phyloP scores from a whole-genome alignment of 495 filamentous ascomycete genomes.

The Xylaria nigripes region DNA sequence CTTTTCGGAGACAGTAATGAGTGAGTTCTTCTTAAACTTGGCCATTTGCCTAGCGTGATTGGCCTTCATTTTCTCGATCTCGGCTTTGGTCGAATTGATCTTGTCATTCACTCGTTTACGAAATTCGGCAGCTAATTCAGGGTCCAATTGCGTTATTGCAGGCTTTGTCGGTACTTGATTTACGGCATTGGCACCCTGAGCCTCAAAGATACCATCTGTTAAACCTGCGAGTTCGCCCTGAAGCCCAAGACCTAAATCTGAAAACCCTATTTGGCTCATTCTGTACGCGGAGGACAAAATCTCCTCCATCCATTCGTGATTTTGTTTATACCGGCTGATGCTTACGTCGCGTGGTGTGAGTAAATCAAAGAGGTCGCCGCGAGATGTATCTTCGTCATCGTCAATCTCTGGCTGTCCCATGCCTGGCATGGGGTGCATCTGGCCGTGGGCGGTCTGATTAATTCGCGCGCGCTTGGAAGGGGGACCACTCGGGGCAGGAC shows the following conservation, averaged over 20 bases:
- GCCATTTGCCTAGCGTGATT: conserved; percentile 67
- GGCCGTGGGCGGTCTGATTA: conserved; percentile 22
- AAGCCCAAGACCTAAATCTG: conserved; percentile 78
- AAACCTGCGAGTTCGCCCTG: conserved; percentile 76
- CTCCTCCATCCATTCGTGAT: conserved; percentile 99
- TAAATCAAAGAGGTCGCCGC: conserved; percentile 81
- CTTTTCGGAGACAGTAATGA: conserved; percentile 57
- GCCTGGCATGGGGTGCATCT: conserved; percentile 18
- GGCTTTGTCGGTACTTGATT: conserved; percentile 37
- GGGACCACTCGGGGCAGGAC: conserved; percentile 29
- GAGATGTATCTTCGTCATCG: conserved; percentile 79
- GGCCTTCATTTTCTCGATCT: conserved; percentile 74
- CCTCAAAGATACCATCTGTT: conserved; percentile 65
- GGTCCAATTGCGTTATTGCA: conserved; percentile 53
- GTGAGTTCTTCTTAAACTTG: conserved; percentile 58
- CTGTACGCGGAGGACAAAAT: conserved; percentile 82
- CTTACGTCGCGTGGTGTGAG: conserved; percentile 84
- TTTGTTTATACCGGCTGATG: conserved; percentile 74
- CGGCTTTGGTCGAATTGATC: conserved; percentile 56
- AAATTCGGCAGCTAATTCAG: conserved; percentile 66
- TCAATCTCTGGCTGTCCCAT: conserved; percentile 50
- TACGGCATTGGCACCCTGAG: conserved; percentile 52
- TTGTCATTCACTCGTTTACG: conserved; percentile 60
- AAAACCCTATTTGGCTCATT: conserved; percentile 72
- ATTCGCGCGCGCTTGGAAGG: conserved; percentile 39